Conservation (phyloP, 306 rosid genomes). For the Nissolia schottii region DNA sequence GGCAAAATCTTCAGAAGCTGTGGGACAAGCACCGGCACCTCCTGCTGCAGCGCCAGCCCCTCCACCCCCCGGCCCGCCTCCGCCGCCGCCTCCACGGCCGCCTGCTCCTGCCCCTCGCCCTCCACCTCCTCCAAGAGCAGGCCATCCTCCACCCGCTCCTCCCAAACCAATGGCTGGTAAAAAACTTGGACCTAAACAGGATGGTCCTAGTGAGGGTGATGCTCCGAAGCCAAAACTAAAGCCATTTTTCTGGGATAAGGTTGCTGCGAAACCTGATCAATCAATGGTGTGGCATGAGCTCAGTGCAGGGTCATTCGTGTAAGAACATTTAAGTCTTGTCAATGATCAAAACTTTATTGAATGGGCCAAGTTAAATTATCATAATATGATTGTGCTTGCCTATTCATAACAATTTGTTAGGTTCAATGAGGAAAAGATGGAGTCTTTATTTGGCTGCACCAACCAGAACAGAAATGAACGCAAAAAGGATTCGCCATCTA, state of each 20-base stretch:
- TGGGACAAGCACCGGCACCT: conserved; percentile 26
- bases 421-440: conserved; percentile 90
- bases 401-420: conserved; percentile 41
- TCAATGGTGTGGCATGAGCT: conserved; percentile 97
- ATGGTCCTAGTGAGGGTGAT: conserved; percentile 31
- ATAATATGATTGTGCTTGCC: not conserved
- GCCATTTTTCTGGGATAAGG: conserved; percentile 99
- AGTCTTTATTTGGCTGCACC: conserved; percentile 68
- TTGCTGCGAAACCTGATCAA: conserved; percentile 73
- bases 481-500: conserved; percentile 36
- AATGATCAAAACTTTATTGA: conserved; percentile 17
- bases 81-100: conserved; percentile 23
- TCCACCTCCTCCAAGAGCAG: conserved; percentile 35
- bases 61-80: conserved; percentile 41
- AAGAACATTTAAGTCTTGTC: conserved; percentile 35
- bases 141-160: conserved; percentile 58
- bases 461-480: conserved; percentile 46
- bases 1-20: conserved; percentile 31
- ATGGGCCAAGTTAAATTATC: not conserved
- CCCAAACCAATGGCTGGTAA: conserved; percentile 50
- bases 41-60: conserved; percentile 46
- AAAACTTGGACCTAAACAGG: conserved; percentile 12
- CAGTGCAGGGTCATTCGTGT: conserved; percentile 87
- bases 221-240: conserved; percentile 73
- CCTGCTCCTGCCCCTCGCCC: conserved; percentile 24